phyloP scores from a whole-genome alignment of 495 filamentous ascomycete genomes.

The Lophiotrema nucula region DNA sequence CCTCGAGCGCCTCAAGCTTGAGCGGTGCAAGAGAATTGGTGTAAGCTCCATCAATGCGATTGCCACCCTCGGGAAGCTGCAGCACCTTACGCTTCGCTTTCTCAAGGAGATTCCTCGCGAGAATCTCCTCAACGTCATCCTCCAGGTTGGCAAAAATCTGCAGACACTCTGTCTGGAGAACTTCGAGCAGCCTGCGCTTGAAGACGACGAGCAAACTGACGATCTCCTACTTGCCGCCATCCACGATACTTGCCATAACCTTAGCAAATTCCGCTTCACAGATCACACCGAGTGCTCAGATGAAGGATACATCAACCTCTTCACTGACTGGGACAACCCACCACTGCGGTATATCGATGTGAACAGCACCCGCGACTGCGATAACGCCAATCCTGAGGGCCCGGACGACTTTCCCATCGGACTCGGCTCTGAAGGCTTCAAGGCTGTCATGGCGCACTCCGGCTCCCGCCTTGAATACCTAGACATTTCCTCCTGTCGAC shows the following conservation, averaged over 20 bases:
- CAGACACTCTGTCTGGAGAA: slow-evolving; percentile 68
- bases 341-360: slow-evolving; percentile 68
- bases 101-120: slow-evolving; percentile 54
- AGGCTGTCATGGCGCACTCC: slow-evolving; percentile 82
- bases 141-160: slow-evolving; percentile 57
- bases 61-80: slow-evolving; percentile 54
- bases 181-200: slow-evolving; percentile 29
- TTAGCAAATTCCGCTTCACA: slow-evolving; percentile 74
- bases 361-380: slow-evolving; percentile 68
- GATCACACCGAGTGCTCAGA: slow-evolving; percentile 74
- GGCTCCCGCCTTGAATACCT: slow-evolving; percentile 59
- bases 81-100: slow-evolving; percentile 71
- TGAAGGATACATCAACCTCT: slow-evolving; percentile 65
- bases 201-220: slow-evolving; percentile 4
- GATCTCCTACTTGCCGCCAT: slow-evolving; percentile 53
- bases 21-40: slow-evolving; percentile 54
- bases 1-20: slow-evolving; percentile 71
- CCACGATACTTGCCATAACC: slow-evolving; percentile 62
- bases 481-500: slow-evolving; percentile 74
- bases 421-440: slow-evolving; percentile 70
- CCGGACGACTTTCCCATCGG: slow-evolving; percentile 57
- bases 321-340: slow-evolving; percentile 71
- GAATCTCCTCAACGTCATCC: slow-evolving; percentile 59
- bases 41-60: slow-evolving; percentile 53
- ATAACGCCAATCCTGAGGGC: slow-evolving; percentile 64